Evolutionary conservation across 2,329 filamentous ascomycete genomes (phyloP), one percentile per base, ranked within the genome.

Genomic region (Mariannaea elegans): DNA sequence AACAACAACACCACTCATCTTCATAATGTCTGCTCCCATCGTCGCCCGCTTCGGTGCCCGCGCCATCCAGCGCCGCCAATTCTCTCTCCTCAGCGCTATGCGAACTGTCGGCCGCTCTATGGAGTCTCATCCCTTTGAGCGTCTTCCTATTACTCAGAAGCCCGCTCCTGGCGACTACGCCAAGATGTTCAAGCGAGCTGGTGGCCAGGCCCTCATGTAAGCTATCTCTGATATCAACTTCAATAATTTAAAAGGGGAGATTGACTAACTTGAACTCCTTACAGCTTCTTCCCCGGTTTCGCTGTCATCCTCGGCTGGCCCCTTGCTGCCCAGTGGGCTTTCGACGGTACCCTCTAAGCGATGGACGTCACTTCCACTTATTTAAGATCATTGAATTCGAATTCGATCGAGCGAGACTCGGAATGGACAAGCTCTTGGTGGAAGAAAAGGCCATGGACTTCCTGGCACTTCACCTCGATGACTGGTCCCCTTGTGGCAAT

Each of bases 51-150:
- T 67, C 62, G 67, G 68, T 29, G 62, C 68, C 53, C 74, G 74
- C 63, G 65, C 66, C 59, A 66, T 69, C 21, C 58, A 65, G 56
- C 70, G 71, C 55, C 72, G 76, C 39, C 73, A 73, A 18, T 76
- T 76, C 66, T 78, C 76, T 59, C 66, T 76, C 36, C 64, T 76
- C 39, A 62, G 60, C 31, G 61, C 69, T n/a, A 68, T 76, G 65
- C 73, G 76, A 54, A 69, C 66, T 32, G 71, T 70, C 32, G 71
- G 70, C 34, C 74, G 74, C 52, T 65, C 71, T 31, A 71, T 75
- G 65, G 76, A 78, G 62, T 41, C 75, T 54, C 76, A 78, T 51
- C 74, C 75, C 53, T 76, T 77, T 45, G 71, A 76, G 65, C 72
- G 75, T 46, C 62, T 75, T 13, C 65, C 75, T 41, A 50, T 63